Base-by-base conservation (phyloP, 441 rosid species). In the Euphorbia corollata region DNA sequence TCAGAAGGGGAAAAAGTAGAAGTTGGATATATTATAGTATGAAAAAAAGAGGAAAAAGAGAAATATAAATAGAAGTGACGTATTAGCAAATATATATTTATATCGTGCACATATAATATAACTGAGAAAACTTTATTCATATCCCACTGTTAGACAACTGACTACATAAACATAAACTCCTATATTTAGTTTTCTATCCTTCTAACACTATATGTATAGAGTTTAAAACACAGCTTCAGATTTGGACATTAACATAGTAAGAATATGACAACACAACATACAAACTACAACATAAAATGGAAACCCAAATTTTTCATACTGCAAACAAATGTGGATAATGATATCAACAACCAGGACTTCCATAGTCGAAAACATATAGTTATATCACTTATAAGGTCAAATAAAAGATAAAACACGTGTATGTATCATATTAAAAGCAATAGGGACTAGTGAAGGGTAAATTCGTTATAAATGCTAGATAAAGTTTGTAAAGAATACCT, bases 401-500 rank as follows among this genome's bases (percentile, higher is more conserved):
- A 54, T 24, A 56, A 23, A 50, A 6, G 18, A 24, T 56, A 56
- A 23, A 63, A 3, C n/a, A 39, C 3, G 2, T 19, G 13, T 15
- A 11, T 16, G 19, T 5, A 18, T 8, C 8, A 32, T 30, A 15
- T 36, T 2, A 27, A 43, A 57, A 58, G 24, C 16, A 64, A 20
- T 1, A 34, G 58, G 15, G 30, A 34, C 10, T 54, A 51, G 20
- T 2, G 23, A 58, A 47, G 12, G 19, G 6, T 22, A 18, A n/a
- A 15, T 36, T 8, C 4, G 32, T 27, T 27, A 27, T 27, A 4
- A 13, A 34, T 18, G 50, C 19, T 19, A 38, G 23, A 61, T 16
- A 65, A 54, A 64, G 54, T 2, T 36, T 36, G 41, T 2, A 5
- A 36, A 36, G 41, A 51, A 70, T 70, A 87, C 99, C 96, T 91